These are phyloP conservation scores for Talaromyces sp. DNA, from an alignment of 2,329 filamentous ascomycete species.

Conservation along the genomic window DNA sequence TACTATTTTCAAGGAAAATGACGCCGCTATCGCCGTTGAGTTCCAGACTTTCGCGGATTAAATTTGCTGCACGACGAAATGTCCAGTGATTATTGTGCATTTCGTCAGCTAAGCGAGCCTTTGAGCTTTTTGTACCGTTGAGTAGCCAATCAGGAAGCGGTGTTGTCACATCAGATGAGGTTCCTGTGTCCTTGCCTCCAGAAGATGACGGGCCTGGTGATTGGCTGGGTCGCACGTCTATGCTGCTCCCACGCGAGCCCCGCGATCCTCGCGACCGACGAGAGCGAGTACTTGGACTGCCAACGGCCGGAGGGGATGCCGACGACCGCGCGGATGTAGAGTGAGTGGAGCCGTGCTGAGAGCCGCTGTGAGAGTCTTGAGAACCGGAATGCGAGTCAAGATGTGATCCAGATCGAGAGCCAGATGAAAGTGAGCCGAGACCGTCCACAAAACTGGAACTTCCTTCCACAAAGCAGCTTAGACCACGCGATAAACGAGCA, in stretches of 20 bases:
- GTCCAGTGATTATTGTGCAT: constrained; percentile 40
- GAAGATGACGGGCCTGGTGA: constrained; percentile 29
- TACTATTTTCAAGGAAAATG: constrained; percentile 34
- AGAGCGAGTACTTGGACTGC: constrained; percentile 9
- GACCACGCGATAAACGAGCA: constrained; percentile 53
- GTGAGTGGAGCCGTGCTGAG: constrained; percentile 25
- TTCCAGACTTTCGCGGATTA: constrained; percentile 48
- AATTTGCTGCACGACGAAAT: constrained; percentile 47
- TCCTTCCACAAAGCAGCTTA: constrained; percentile 54
- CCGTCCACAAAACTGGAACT: constrained; percentile 42
- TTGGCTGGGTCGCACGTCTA: constrained; percentile 19
- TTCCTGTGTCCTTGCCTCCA: constrained; percentile 29
- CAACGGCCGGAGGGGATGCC: constrained; percentile 4
- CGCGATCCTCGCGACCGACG: constrained; percentile 13
- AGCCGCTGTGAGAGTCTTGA: constrained; percentile 1
- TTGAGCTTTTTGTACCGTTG: constrained; percentile 24
- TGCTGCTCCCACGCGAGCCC: constrained; percentile 18
- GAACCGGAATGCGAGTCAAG: neutral
- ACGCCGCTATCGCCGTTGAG: constrained; percentile 47
- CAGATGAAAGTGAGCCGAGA: constrained; percentile 20
- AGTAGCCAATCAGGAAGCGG: constrained; percentile 34
- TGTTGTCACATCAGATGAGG: constrained; percentile 27
- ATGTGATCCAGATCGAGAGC: constrained; percentile 21
- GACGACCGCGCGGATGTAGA: constrained; percentile 20
- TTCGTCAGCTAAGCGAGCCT: constrained; percentile 29